phyloP scores from a whole-genome alignment of 2,329 filamentous ascomycete species.

The Knoxdaviesia capensis region DNA sequence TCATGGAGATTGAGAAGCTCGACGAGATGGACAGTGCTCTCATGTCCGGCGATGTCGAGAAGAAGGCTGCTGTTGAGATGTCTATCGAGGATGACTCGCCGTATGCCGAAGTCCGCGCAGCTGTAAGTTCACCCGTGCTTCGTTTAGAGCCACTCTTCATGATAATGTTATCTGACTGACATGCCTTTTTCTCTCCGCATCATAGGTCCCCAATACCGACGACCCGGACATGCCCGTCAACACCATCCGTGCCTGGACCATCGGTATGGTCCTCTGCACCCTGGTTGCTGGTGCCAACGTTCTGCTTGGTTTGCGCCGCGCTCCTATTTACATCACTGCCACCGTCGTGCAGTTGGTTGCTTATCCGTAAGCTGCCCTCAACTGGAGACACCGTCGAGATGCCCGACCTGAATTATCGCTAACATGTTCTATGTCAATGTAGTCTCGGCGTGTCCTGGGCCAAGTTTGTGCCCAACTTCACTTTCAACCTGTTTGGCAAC shows the following conservation, averaged over 20 bases:
- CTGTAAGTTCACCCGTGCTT: constrained; percentile 18
- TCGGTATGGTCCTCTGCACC: constrained; percentile 36
- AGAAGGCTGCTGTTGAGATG: constrained; percentile 23
- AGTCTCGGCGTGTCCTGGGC: constrained; percentile 14
- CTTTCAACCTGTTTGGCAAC: constrained; percentile 13
- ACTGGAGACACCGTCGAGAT: constrained; percentile 4
- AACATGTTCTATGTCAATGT: constrained; percentile 11
- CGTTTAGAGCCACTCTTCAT: constrained; percentile 34
- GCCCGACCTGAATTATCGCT: constrained; percentile 3
- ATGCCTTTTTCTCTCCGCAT: constrained; percentile 7
- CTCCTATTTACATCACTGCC: constrained; percentile 28
- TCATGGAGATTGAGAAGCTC: constrained; percentile 29
- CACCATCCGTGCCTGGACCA: constrained; percentile 39
- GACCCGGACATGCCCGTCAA: constrained; percentile 31
- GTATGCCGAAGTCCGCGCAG: constrained; percentile 25
- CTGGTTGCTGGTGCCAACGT: constrained; percentile 36
- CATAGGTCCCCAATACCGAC: constrained; percentile 15
- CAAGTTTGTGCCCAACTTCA: constrained; percentile 11
- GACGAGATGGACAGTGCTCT: constrained; percentile 29
- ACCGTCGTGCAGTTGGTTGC: constrained; percentile 34
- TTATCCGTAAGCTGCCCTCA: constrained; percentile 17
- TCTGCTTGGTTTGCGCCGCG: constrained; percentile 26
- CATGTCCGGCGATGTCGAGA: constrained; percentile 20
- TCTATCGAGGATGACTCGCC: constrained; percentile 32
- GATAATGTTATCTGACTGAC: constrained; percentile 31